A percentile compares a stretch with the other conserved stretches of the same genome.
phyloP scores from a whole-genome alignment of 179 eudicot genomes.

The Gypsophila paniculata region DNA sequence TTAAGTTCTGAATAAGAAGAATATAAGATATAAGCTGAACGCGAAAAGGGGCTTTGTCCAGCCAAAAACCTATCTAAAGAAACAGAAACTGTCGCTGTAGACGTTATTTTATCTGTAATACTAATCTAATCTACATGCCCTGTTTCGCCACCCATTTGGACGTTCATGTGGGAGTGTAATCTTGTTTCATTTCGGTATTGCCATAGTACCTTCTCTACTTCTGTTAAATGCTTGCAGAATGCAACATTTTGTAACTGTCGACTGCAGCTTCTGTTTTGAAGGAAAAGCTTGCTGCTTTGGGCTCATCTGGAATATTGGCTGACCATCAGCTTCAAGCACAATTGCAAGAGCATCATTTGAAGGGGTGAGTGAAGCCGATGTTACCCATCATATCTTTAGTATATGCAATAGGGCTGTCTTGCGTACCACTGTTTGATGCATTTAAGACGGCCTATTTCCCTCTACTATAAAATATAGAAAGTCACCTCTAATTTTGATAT shows the following conservation, averaged over 20 bases:
- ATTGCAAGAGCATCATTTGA: conserved; percentile 86
- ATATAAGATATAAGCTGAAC: not conserved
- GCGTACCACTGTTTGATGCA: not conserved
- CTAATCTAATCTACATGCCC: not conserved
- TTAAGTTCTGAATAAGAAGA: too few species aligned
- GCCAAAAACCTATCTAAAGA: not conserved
- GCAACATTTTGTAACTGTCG: not conserved
- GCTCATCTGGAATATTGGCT: conserved; percentile 93
- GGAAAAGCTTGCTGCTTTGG: conserved; percentile 93
- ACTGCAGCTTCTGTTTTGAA: conserved; percentile 88
- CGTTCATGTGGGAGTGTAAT: not conserved
- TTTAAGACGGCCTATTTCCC: not conserved
- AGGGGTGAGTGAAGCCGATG: conserved; percentile 59
- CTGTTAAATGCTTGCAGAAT: conserved; percentile 5
- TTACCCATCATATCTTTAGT: not conserved
- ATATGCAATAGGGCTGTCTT: not conserved
- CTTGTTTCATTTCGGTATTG: conserved; percentile 13
- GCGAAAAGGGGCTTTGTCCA: not conserved
- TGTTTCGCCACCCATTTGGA: not conserved
- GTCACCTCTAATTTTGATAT: not conserved
- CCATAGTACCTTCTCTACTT: not conserved
- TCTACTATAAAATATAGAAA: not conserved
- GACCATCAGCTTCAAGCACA: conserved; percentile 97
- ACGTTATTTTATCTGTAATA: not conserved
- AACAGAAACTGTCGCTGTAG: not conserved